Percentiles rank a stretch among this genome's conserved stretches.
Conservation (phyloP, 352 stramenopile species). For the Globisporangium echinulatum region DNA sequence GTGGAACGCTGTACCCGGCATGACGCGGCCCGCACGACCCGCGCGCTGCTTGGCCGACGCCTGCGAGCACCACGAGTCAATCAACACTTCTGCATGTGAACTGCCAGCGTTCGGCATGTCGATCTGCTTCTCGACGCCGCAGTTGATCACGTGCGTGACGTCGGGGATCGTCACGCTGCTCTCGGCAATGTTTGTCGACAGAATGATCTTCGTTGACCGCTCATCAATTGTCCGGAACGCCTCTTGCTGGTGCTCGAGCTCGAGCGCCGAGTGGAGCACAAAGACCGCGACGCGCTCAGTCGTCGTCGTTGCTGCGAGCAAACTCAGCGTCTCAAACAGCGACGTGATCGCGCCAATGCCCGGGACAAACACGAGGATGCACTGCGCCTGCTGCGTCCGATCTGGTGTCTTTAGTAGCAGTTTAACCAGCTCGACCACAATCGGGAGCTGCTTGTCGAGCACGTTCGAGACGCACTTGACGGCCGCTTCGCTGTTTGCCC, state of each 20-base stretch:
- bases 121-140: slow-evolving; percentile 80
- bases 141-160: slow-evolving; percentile 88
- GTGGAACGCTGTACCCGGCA: slow-evolving; percentile 88
- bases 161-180: slow-evolving; percentile 95
- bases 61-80: slow-evolving; percentile 91
- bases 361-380: slow-evolving; percentile 95
- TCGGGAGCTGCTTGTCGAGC: slow-evolving; percentile 51
- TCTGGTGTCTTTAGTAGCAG: slow-evolving; percentile 43
- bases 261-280: slow-evolving; percentile 65
- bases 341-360: slow-evolving; percentile 92
- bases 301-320: slow-evolving; percentile 14
- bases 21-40: slow-evolving; percentile 89
- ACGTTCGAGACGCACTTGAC: slow-evolving; percentile 47
- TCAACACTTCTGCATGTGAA: slow-evolving; percentile 63
- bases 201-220: slow-evolving; percentile 87
- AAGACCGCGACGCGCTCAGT: slow-evolving; percentile 36
- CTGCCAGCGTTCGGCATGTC: slow-evolving; percentile 68
- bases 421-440: slow-evolving; percentile 55
- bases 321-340: slow-evolving; percentile 70
- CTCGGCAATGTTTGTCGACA: slow-evolving; percentile 96
- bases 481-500: slow-evolving; percentile 43
- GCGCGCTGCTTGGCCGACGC: slow-evolving; percentile 84
- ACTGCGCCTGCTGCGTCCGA: slow-evolving; percentile 32
- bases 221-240: slow-evolving; percentile 46
- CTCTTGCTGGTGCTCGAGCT: slow-evolving; percentile 70